Evolutionary conservation across 306 rosid species (phyloP).

Genomic region (Calophaca sinica): DNA sequence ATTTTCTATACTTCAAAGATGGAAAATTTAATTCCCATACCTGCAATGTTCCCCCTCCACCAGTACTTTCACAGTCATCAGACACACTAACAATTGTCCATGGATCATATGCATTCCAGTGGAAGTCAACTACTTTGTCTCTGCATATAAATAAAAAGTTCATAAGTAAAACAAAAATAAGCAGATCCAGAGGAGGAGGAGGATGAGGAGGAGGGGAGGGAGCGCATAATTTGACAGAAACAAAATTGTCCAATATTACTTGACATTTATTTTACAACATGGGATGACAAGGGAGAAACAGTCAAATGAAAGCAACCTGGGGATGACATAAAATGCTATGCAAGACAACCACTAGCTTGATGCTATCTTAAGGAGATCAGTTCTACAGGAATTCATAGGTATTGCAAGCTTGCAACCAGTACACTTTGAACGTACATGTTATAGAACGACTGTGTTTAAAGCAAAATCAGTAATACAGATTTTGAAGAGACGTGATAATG

Average conservation of each 20-base stretch:
- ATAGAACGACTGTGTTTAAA: constrained; percentile 3
- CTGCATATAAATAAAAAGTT: constrained; percentile 46
- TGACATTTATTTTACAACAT: too few relatives aligned
- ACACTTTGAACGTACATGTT: constrained; percentile 1
- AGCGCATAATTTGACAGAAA: too few relatives aligned
- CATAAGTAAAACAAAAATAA: background rate
- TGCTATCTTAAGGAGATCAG: constrained; percentile 17
- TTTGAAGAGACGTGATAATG: background rate
- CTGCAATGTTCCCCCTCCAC: constrained; percentile 99
- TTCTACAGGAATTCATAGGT: constrained; percentile 25
- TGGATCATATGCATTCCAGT: constrained; percentile 75
- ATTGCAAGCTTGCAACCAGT: constrained; percentile 6
- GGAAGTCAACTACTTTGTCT: constrained; percentile 66
- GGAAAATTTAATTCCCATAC: constrained; percentile 44
- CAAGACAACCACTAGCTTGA: constrained; percentile 11
- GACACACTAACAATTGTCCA: constrained; percentile 99
- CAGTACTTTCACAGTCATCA: constrained; percentile 95
- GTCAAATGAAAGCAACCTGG: background rate
- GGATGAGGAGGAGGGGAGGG: too few relatives aligned
- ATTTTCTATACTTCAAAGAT: background rate
- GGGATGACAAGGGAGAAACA: too few relatives aligned
- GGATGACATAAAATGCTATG: background rate
- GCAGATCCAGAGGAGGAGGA: background rate
- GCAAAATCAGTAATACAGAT: background rate
- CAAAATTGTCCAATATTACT: too few relatives aligned